phyloP scores from a whole-genome alignment of 139 green algal species.

The Coelastrella sp. region DNA sequence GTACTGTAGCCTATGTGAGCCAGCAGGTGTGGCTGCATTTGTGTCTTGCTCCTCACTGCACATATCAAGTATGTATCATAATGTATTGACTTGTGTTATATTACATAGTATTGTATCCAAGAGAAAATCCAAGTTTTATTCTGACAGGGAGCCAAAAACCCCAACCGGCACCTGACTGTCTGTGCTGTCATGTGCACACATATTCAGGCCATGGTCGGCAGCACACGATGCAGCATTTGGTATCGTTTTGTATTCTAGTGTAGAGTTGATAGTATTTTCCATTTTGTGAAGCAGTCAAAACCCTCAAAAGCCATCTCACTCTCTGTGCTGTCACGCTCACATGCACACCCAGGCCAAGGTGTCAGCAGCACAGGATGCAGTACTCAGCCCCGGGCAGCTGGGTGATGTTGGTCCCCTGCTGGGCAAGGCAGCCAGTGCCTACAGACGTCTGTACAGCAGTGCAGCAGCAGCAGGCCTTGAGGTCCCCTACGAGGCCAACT shows the following conservation, averaged over 20 bases:
- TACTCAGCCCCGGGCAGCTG: background rate
- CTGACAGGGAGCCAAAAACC: no score
- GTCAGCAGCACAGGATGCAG: background rate
- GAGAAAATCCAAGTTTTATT: no score
- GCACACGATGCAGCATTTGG: no score
- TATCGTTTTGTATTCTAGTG: no score
- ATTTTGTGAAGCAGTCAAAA: no score
- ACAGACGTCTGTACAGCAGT: constrained; percentile 54
- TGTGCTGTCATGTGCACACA: no score
- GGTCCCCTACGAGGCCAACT: constrained; percentile 56
- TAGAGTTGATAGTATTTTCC: no score
- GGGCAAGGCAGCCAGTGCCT: constrained; percentile 49
- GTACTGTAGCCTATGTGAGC: no score
- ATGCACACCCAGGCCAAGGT: constrained; percentile 28
- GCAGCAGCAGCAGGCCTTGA: constrained; percentile 41
- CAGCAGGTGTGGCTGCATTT: background rate
- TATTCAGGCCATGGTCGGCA: no score
- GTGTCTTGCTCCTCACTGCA: background rate
- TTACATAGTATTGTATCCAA: background rate
- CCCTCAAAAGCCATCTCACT: no score
- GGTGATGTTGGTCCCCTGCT: constrained; percentile 47
- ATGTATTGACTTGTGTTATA: background rate
- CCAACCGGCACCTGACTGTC: no score
- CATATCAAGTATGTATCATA: background rate
- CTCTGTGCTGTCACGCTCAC: background rate